Conservation (phyloP, 2,329 filamentous ascomycete genomes). For the Metarhizium humberi region DNA sequence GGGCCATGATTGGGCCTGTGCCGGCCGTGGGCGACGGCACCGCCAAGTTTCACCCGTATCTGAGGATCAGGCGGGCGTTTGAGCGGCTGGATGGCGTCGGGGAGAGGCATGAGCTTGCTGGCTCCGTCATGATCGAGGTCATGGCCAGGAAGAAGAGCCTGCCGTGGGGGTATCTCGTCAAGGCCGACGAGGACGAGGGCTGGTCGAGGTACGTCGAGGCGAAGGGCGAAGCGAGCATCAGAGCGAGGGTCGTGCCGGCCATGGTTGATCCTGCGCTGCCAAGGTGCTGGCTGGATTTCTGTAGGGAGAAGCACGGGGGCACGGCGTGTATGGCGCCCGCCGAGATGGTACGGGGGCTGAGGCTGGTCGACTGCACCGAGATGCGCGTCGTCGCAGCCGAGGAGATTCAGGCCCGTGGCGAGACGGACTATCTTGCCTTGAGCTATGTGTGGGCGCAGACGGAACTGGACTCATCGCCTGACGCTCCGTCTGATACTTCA, state of each 20-base stretch:
- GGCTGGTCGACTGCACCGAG: conserved; percentile 22
- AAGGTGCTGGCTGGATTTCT: conserved; percentile 26
- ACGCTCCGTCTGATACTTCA: background rate
- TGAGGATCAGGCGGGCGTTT: conserved; percentile 28
- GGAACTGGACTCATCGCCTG: conserved; percentile 10
- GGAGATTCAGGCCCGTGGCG: conserved; percentile 11
- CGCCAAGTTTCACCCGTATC: conserved; percentile 23
- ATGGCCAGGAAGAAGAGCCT: conserved; percentile 25
- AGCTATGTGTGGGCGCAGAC: conserved; percentile 24
- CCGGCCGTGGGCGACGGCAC: conserved; percentile 16
- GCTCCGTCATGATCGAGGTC: conserved; percentile 26
- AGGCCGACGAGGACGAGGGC: conserved; percentile 15
- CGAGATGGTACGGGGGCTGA: conserved; percentile 17
- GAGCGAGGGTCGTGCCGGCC: conserved; percentile 22
- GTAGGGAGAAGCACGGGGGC: conserved; percentile 19
- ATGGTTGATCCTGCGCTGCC: conserved; percentile 20
- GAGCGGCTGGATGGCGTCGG: conserved; percentile 24
- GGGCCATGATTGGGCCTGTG: conserved; percentile 20
- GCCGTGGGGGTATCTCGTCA: conserved; percentile 28
- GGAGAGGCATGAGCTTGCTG: conserved; percentile 27
- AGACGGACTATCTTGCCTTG: conserved; percentile 23
- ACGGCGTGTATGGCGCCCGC: conserved; percentile 12
- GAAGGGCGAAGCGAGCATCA: conserved; percentile 13
- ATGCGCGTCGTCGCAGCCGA: conserved; percentile 19
- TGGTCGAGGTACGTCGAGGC: conserved; percentile 7